Conservation (phyloP, 805 yeast species). For the Teunomyces panamensis region DNA sequence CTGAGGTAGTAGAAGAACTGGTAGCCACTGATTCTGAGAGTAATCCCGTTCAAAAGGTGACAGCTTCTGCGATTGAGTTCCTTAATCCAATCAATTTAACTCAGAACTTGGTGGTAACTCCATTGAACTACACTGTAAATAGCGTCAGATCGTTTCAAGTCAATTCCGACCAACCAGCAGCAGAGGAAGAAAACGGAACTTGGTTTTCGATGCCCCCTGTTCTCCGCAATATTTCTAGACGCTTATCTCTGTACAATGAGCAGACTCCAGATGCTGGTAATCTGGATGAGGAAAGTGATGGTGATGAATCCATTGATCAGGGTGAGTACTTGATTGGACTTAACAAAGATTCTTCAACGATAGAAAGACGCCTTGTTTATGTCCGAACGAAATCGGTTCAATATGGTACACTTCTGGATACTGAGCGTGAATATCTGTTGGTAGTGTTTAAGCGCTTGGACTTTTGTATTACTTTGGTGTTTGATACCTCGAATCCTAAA, state of each 20-base stretch:
- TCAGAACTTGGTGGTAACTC: slow-evolving; percentile 36
- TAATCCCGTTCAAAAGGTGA: slow-evolving; percentile 1
- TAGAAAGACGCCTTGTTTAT: slow-evolving; percentile 26
- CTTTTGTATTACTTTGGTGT: slow-evolving; percentile 23
- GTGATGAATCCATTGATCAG: slow-evolving; percentile 8
- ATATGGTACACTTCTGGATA: background rate
- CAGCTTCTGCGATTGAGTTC: slow-evolving; percentile 23
- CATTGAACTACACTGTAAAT: slow-evolving; percentile 33
- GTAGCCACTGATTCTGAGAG: background rate
- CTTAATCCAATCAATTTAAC: slow-evolving; percentile 35
- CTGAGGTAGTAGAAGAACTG: slow-evolving; percentile 8
- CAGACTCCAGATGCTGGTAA: background rate
- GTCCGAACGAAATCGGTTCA: slow-evolving; percentile 12
- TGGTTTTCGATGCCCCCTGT: slow-evolving; percentile 12
- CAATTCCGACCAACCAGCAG: background rate
- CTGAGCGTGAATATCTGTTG: slow-evolving; percentile 26
- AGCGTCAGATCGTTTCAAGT: slow-evolving; percentile 25
- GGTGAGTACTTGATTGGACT: slow-evolving; percentile 25
- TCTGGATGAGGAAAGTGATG: slow-evolving; percentile 4
- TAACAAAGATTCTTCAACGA: slow-evolving; percentile 7
- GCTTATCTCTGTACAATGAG: background rate
- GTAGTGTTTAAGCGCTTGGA: slow-evolving; percentile 26
- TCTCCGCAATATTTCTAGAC: background rate
- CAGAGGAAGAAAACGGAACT: background rate
- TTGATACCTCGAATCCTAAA: slow-evolving; percentile 24